Conservation (phyloP, 2,329 filamentous ascomycete species). For the Penicillium frequentans region DNA sequence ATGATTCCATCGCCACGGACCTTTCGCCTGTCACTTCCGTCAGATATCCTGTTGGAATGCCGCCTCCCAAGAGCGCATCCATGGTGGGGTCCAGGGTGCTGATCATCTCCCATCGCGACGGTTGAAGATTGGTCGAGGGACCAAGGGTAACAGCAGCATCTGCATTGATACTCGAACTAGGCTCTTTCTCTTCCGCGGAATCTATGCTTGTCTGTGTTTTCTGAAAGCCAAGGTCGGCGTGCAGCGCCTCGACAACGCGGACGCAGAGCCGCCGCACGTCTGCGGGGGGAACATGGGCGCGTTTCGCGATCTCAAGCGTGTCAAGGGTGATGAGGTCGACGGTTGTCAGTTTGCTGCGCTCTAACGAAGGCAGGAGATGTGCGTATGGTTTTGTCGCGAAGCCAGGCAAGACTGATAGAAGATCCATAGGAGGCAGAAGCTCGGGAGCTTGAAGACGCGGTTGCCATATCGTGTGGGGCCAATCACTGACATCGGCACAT, state of each 20-base stretch:
- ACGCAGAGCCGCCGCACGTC: constrained; percentile 74
- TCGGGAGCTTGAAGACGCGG: constrained; percentile 11
- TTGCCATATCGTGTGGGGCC: constrained; percentile 8
- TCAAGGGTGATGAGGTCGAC: constrained; percentile 85
- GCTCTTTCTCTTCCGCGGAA: constrained; percentile 10
- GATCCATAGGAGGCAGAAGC: constrained; percentile 57
- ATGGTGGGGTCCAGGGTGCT: constrained; percentile 77
- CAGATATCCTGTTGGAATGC: constrained; percentile 76
- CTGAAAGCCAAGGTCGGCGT: constrained; percentile 58
- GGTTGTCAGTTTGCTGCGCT: constrained; percentile 73
- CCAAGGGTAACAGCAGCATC: constrained; percentile 18
- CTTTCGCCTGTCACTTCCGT: constrained; percentile 92
- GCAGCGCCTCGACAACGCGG: constrained; percentile 66
- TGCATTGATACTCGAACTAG: constrained; percentile 23
- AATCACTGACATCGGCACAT: constrained; percentile 11
- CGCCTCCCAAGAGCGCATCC: constrained; percentile 72
- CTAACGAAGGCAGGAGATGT: constrained; percentile 75
- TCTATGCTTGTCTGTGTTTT: constrained; percentile 8
- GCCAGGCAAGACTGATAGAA: constrained; percentile 76
- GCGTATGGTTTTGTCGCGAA: constrained; percentile 72
- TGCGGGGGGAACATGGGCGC: constrained; percentile 75
- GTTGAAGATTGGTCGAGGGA: constrained; percentile 30
- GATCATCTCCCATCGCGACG: constrained; percentile 58
- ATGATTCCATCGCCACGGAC: constrained; percentile 35
- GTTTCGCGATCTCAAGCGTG: constrained; percentile 77